Evolutionary conservation across 257 asterid genomes (phyloP), one percentile per base, ranked within the genome.

Genomic region (Salvia hispanica): DNA sequence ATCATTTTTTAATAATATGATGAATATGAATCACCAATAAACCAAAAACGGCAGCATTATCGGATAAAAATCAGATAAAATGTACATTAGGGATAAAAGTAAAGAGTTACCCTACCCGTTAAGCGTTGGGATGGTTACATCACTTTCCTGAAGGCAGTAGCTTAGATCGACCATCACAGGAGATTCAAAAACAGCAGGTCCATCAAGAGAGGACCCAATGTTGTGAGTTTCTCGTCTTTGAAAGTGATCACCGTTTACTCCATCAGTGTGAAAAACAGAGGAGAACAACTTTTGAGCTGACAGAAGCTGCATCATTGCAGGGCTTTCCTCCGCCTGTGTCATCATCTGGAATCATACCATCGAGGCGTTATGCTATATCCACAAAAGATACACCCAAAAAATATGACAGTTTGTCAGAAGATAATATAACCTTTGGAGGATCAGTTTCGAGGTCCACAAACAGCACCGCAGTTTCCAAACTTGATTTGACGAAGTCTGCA

Each of bases 101-200:
- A 59, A 39, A 40, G 64, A 69, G 43, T 82, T 87, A 89, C 31
- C 21, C 31, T 25, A 25, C 97, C 98, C 96, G 54, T 92, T 92
- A 2, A 92, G 85, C 51, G 95, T 82, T 74, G 98, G 98, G 54
- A 89, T 60, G 0, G 96, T 83, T 81, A 92, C 95, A 71, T 77
- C 79, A 75, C 84, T 78, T 76, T 83, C 88, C 76, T 76, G 77
- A 57, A 85, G 86, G 77, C 88, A 81, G 74, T 75, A 82, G 79
- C 88, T 80, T 66, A 89, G 92, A 79, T 92, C 96, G 79, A 92
- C 72, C 59, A 85, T 64, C 72, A 62, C 84, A 13, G 80, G 76
- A 65, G 83, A 79, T 50, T 47, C 60, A 36, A 84, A 74, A 62
- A 71, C 52, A 76, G 34, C 53, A 25, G 56, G 28, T 40, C 73